phyloP scores from a whole-genome alignment of 306 rosid species.

The Carpinus viminea region DNA sequence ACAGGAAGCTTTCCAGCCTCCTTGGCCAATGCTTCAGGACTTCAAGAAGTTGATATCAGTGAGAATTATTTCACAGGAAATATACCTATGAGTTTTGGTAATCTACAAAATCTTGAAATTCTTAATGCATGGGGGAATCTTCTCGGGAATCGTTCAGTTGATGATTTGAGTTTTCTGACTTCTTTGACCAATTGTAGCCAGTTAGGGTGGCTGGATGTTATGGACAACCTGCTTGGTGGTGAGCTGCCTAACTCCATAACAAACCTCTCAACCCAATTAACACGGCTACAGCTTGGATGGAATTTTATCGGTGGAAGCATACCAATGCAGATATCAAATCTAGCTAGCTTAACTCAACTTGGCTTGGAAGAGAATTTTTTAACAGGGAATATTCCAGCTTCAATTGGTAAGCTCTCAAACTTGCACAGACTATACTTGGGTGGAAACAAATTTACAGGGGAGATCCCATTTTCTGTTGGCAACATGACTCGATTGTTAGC shows the following conservation, averaged over 20 bases:
- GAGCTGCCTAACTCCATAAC: neutral
- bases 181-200: constrained; percentile 1
- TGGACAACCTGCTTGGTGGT: neutral
- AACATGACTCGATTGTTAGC: neutral
- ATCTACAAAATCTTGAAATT: neutral
- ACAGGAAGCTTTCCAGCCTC: neutral
- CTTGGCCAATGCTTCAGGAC: neutral
- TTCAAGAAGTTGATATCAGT: fast-evolving
- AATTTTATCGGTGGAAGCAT: too few species aligned
- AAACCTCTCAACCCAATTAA: neutral
- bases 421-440: neutral
- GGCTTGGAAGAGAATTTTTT: neutral
- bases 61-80: neutral
- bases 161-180: neutral
- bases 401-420: neutral
- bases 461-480: neutral
- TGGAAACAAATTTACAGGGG: neutral
- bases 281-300: neutral
- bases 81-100: neutral
- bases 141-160: neutral
- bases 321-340: too few species aligned
- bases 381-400: neutral
- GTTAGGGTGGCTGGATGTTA: fast-evolving
- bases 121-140: fast-evolving
- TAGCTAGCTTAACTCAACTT: neutral